Percentiles rank a stretch among this genome's conserved stretches.
Conservation (phyloP, 805 yeast genomes). For the Schwanniomyces vanrijiae region DNA sequence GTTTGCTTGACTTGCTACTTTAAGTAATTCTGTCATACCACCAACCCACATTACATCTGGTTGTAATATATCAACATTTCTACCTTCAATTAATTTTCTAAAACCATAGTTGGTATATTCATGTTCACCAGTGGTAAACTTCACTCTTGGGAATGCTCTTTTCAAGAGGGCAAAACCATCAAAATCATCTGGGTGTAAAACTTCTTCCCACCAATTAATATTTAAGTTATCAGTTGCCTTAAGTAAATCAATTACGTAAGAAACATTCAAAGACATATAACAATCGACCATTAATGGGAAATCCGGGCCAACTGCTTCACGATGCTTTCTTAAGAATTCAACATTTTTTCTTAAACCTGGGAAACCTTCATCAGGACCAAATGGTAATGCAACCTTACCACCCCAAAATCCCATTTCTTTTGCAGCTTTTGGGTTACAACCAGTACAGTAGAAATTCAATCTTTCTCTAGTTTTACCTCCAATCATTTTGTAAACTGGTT, state of each 20-base stretch:
- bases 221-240: constrained; percentile 44
- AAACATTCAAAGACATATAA: constrained; percentile 50
- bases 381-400: constrained; percentile 52
- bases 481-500: constrained; percentile 52
- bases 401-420: constrained; percentile 54
- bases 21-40: constrained; percentile 48
- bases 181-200: constrained; percentile 50
- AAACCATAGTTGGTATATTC: constrained; percentile 53
- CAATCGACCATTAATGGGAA: constrained; percentile 56
- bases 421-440: constrained; percentile 48
- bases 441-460: constrained; percentile 50
- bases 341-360: constrained; percentile 46
- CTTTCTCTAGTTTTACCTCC: constrained; percentile 50
- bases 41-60: constrained; percentile 59
- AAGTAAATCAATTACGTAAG: constrained; percentile 47
- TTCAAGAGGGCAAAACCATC: constrained; percentile 48
- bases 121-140: constrained; percentile 55
- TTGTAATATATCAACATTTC: constrained; percentile 48
- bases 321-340: constrained; percentile 43
- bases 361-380: constrained; percentile 52
- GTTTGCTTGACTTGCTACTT: constrained; percentile 49
- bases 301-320: constrained; percentile 49
- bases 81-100: constrained; percentile 49
- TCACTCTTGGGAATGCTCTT: constrained; percentile 46
- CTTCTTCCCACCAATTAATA: constrained; percentile 55